Percentiles rank a stretch among this genome's conserved stretches.
Conservation (phyloP, 208 protist species). For the Crithidia mellificae region DNA sequence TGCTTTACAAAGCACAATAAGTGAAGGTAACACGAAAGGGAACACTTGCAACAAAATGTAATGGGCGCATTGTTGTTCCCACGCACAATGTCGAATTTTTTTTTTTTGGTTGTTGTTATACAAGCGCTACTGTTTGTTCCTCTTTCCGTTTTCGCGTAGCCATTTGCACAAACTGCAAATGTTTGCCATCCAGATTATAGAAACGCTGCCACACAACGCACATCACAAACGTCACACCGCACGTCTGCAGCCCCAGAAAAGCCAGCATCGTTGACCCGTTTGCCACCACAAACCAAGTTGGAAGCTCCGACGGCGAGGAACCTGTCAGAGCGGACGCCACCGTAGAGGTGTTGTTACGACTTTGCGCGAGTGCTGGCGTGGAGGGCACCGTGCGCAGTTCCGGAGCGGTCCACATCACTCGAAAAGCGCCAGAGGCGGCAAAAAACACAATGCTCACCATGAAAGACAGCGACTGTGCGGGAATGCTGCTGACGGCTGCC, state of each 20-base stretch:
- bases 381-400: not conserved
- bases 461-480: constrained; percentile 33
- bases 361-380: not conserved
- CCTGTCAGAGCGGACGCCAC: not conserved
- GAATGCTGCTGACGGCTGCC: constrained; percentile 13
- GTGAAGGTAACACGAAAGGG: no score
- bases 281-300: not conserved
- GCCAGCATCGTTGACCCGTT: constrained; percentile 27
- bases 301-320: not conserved
- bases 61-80: no score
- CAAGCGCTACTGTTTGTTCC: constrained; percentile 22
- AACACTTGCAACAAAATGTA: no score
- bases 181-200: constrained; percentile 71
- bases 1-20: no score
- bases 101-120: not conserved
- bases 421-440: constrained; percentile 6
- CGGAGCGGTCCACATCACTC: not conserved
- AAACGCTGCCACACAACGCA: constrained; percentile 40
- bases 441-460: constrained; percentile 23
- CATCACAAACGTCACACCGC: constrained; percentile 27
- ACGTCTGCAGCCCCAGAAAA: constrained; percentile 29
- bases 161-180: constrained; percentile 75
- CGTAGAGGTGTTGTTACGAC: not conserved
- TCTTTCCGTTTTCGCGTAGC: constrained; percentile 52
- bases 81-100: not conserved